Base-by-base conservation (phyloP, 2,329 filamentous ascomycete genomes). In the Pleurostoma richardsiae region DNA sequence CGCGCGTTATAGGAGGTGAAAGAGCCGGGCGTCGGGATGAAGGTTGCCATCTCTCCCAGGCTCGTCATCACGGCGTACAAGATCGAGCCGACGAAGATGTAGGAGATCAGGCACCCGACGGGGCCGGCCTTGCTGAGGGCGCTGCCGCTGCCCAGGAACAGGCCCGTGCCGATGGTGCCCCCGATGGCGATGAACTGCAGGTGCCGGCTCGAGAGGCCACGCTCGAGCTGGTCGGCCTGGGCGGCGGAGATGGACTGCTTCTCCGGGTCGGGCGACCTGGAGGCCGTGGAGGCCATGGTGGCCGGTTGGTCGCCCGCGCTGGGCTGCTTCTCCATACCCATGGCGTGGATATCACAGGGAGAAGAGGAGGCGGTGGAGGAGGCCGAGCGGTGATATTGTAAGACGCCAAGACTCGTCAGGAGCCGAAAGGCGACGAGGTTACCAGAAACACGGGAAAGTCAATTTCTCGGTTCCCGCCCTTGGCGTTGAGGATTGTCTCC, bases 1-100 rank as follows among this genome's bases (percentile, higher is more conserved):
- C 88, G 84, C 38, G 82, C 77, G 27, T 87, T 86, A 57, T 90
- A 92, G 38, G 83, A 76, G 30, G 86, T 87, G 61, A 91, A 91
- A 33, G 85, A 84, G 49, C 86, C 88, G n/a, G 85, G 73, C 30
- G 90, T 82, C 5, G 89, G 89, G 30, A 91, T 82, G 55, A 83
- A 88, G 6, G 87, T 84, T 6, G 88, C 84, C 76, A 94, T 85
- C 67, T 94, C 82, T 40, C 80, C 80, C 30, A 86, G 69, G 41
- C 75, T 76, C 42, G 76, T 74, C 84, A 92, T 90, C 65, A 91
- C 82, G 4, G 82, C 83, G 70, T 80, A 92, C 42, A 92, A 79
- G 49, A 91, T 78, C 11, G 79, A 73, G 40, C 86, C 88, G 58
- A 90, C 76, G 51, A 87, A 85, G 49, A 79, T 61, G 59, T 86